Evolutionary conservation across 371 early-diverging fungal genomes (phyloP), one percentile per base, ranked within the genome.

Genomic region (Rhizomucor pusillus): DNA sequence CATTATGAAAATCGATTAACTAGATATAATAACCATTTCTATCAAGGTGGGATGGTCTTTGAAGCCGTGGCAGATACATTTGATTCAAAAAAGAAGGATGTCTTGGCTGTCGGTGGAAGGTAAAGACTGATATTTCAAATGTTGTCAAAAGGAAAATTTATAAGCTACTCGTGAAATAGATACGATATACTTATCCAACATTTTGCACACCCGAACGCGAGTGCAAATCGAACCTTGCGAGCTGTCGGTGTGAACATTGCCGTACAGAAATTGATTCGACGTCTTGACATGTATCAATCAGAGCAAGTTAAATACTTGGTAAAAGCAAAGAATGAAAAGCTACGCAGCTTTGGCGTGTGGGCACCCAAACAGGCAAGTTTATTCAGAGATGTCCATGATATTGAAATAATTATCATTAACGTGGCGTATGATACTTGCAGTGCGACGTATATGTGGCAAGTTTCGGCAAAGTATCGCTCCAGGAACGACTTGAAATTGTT

Each of bases 401-500:
- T 39, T 13, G 29, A 50, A 18, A 43, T 19, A 37, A 23, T n/a
- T 20, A 47, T 16, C 33, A 13, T 19, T 55, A 33, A 10, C 11
- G 22, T 33, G 35, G 22, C 20, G 6, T 11, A 14, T 45, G 35
- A 19, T 23, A 6, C 5, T 10, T 69, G 52, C 58, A 81, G 44
- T 87, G 87, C 46, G 90, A 91, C 56, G 89, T 92, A 0, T 86
- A 85, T 57, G 86, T 92, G 3, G 91, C 91, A 14, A 88, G 89
- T 44, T 90, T 90, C 62, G 90, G 90, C 37, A 87, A 86, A 47
- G 79, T 77, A 3, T 54, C 88, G 46, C 63, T 90, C 1, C 81
- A 81, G 24, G 89, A 91, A 57, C 77, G 90, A 1, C 65, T 92
- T 23, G 85, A 84, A 19, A 59, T 92, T 49, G 88, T 85, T 0